phyloP scores from a whole-genome alignment of 768 basidiomycete species.

The Lepiota venenata region DNA sequence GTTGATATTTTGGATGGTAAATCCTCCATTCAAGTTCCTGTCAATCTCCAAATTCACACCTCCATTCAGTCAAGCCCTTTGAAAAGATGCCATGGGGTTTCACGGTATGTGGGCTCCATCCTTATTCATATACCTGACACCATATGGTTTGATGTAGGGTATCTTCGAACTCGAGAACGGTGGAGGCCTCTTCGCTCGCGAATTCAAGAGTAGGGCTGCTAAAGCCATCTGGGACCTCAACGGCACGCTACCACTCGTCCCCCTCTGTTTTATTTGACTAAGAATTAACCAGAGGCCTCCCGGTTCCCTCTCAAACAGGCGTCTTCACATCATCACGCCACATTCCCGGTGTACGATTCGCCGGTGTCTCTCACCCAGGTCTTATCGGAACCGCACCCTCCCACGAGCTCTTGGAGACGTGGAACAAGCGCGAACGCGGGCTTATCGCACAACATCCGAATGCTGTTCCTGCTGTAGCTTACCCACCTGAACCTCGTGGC shows the following conservation, averaged over 20 bases:
- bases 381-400: slow-evolving; percentile 78
- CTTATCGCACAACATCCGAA: slow-evolving; percentile 52
- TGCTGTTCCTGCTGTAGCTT: slow-evolving; percentile 63
- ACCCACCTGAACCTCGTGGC: slow-evolving; percentile 54
- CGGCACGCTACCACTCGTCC: slow-evolving; percentile 29
- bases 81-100: slow-evolving; percentile 84
- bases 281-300: not conserved
- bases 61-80: slow-evolving; percentile 50
- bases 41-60: not conserved
- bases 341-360: slow-evolving; percentile 77
- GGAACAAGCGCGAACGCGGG: slow-evolving; percentile 70
- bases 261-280: not conserved
- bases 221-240: slow-evolving; percentile 85
- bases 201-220: slow-evolving; percentile 67
- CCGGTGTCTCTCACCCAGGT: slow-evolving; percentile 74
- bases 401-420: slow-evolving; percentile 63
- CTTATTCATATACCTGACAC: not conserved
- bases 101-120: slow-evolving; percentile 38
- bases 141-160: slow-evolving; percentile 36
- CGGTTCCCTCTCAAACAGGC: slow-evolving; percentile 31
- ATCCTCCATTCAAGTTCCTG: slow-evolving; percentile 6
- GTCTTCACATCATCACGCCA: slow-evolving; percentile 73
- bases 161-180: slow-evolving; percentile 75
- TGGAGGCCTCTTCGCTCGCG: slow-evolving; percentile 65
- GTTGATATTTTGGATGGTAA: slow-evolving; percentile 77